Evolutionary conservation across 495 filamentous ascomycete genomes (phyloP), one percentile per base, ranked within the genome.

Genomic region (Parathielavia hyrcaniae): DNA sequence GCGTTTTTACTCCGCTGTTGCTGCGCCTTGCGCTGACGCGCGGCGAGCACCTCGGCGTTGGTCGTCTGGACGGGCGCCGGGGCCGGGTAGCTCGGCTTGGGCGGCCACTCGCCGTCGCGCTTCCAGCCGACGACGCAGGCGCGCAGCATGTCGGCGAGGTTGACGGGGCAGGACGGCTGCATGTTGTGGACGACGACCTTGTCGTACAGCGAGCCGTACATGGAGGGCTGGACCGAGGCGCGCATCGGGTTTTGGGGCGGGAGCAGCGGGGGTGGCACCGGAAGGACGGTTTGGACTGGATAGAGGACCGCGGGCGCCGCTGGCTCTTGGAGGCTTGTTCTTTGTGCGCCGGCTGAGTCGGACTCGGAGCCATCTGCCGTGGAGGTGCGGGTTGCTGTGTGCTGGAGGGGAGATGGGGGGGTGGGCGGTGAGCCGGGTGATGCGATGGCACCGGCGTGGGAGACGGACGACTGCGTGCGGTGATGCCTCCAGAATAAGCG

Each of bases 111-210:
- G 19, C 90, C 93, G 66, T 95, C 91, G 44, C 86, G 79, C 70
- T 95, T 92, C 93, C 93, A 97, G 35, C 93, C 93, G 41, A 86
- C 80, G 3, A 97, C 91, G 64, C 92, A 85, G 32, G 88, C 81
- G n/a, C 83, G 79, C 22, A 86, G 83, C 66, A 97, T 80, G 64
- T 95, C 87, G 36, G 77, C 70, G 7, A 98, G 81, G 64, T 96
- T 96, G 58, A 98, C 85, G 16, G 93, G 93, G 11, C 95, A 83
- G 1, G 83, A 83, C 0, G 93, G 91, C 1, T 88, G 86, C 58
- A 89, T 79, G 17, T 79, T 79, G 63, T 93, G 83, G 5, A 89
- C 63, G 39, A 97, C 80, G 51, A 95, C 83, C 68, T 96, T 95
- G 65, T 83, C 84, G 75, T 96, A 97, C 55, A 98, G 89, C 12